These are phyloP conservation scores for Penicillium brasilianum DNA, from an alignment of 2,329 filamentous ascomycete genomes.

Conservation along the genomic window DNA sequence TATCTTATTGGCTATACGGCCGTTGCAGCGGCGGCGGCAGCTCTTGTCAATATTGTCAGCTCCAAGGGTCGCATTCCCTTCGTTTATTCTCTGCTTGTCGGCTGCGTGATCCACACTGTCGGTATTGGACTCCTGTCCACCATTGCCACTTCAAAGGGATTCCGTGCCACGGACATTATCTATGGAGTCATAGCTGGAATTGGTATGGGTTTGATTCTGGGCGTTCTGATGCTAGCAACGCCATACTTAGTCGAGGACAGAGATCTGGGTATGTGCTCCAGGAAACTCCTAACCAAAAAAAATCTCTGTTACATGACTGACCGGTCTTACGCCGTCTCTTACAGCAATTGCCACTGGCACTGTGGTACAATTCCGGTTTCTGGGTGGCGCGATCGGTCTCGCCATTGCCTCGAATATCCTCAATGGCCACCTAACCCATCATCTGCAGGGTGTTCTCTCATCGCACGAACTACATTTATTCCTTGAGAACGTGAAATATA, in stretches of 20 bases:
- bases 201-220: conserved; percentile 31
- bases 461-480: conserved; percentile 26
- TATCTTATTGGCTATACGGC: conserved; percentile 35
- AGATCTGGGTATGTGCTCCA: conserved; percentile 30
- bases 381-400: conserved; percentile 36
- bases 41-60: conserved; percentile 28
- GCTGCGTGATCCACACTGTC: conserved; percentile 32
- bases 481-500: conserved; percentile 27
- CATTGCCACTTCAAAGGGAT: conserved; percentile 24
- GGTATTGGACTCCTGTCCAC: conserved; percentile 34
- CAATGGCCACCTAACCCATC: conserved; percentile 27
- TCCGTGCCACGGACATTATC: conserved; percentile 30
- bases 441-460: conserved; percentile 25
- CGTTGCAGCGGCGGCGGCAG: conserved; percentile 31
- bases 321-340: background rate
- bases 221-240: conserved; percentile 29
- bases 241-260: conserved; percentile 35
- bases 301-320: conserved; percentile 3
- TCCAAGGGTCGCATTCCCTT: conserved; percentile 33
- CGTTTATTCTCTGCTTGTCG: conserved; percentile 34
- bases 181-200: conserved; percentile 32
- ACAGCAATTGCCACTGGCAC: conserved; percentile 34
- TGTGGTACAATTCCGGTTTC: conserved; percentile 33
- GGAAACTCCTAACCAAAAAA: background rate
- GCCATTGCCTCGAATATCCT: conserved; percentile 35